Base-by-base conservation (phyloP, 208 protist species). In the Leptomonas pyrrhocoris region DNA sequence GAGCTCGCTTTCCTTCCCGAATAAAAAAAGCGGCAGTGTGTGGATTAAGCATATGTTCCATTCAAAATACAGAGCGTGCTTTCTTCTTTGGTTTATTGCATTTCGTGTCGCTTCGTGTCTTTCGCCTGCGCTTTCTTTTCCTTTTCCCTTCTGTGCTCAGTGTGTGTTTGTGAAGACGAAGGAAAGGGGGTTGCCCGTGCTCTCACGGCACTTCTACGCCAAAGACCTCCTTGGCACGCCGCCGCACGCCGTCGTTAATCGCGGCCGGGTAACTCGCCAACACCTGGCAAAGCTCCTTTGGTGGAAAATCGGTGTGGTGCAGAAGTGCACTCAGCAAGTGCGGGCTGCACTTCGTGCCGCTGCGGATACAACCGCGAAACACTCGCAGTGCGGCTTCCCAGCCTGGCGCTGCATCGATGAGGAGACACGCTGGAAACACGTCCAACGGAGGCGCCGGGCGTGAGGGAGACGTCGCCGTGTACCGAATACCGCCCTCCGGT, bases 261-360 rank as follows among this genome's bases (percentile, higher is more conserved):
- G 79, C 83, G 2, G 64, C 54, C 4, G 80, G 81, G 38, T 85
- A 81, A 50, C 56, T 72, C 61, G n/a, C 42, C 58, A 89, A 18
- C 21, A 94, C 36, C 36, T 59, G 57, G n/a, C 60, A 55, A 38
- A 88, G 40, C 48, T 79, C 65, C 46, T 68, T 8, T 53, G 67
- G 40, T 12, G 76, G 73, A 25, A 79, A 38, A 18, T 65, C 77
- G 18, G 55, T 16, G 13, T 61, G 55, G 62, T 80, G 73, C 74
- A 94, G 75, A 27, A 94, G 58, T 21, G 80, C 74, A 38, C 85
- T 90, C 23, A 94, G 62, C 16, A 94, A 54, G 43, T 89, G 85
- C 6, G 88, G 83, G 38, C 77, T 89, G 79, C 84, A 91, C 45
- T 21, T 23, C 18, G 83, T 83, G 34, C 88, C 88, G 50, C 51